Percentiles rank a stretch among this genome's conserved stretches.
Evolutionary conservation across 2,329 filamentous ascomycete species (phyloP).

Genomic region (Balansia obtecta): DNA sequence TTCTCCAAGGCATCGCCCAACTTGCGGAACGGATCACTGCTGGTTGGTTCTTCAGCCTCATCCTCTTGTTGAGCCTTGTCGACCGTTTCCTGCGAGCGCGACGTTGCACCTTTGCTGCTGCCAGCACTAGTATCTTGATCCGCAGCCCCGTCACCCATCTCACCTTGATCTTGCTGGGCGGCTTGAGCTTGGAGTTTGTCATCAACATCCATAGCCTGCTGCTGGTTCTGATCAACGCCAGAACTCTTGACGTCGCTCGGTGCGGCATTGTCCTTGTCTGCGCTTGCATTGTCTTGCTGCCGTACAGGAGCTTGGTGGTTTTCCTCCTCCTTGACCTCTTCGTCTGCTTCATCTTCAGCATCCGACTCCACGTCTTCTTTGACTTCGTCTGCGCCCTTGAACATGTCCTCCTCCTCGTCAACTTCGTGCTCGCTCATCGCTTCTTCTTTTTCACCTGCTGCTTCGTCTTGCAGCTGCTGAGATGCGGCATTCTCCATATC

Average conservation of each 20-base stretch:
- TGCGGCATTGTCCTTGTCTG: constrained; percentile 48
- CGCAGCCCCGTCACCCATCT: constrained; percentile 50
- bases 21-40: constrained; percentile 74
- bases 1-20: constrained; percentile 84
- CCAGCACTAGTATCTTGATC: constrained; percentile 51
- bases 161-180: constrained; percentile 53
- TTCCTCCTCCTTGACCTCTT: constrained; percentile 23
- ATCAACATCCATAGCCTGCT: constrained; percentile 49
- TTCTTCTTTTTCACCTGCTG: constrained; percentile 34
- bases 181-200: constrained; percentile 47
- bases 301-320: constrained; percentile 21
- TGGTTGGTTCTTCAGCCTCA: constrained; percentile 32
- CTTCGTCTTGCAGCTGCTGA: constrained; percentile 27
- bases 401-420: constrained; percentile 34
- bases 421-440: constrained; percentile 29
- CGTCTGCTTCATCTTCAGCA: constrained; percentile 4
- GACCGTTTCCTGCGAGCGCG: constrained; percentile 34
- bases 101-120: constrained; percentile 48
- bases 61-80: constrained; percentile 31
- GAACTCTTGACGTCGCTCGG: constrained; percentile 51
- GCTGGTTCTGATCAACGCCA: constrained; percentile 53
- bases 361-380: constrained; percentile 31
- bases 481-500: constrained; percentile 23
- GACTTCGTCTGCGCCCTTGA: constrained; percentile 36
- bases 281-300: constrained; percentile 33